Conservation (phyloP, 208 protist genomes). For the Crithidia sp. region DNA sequence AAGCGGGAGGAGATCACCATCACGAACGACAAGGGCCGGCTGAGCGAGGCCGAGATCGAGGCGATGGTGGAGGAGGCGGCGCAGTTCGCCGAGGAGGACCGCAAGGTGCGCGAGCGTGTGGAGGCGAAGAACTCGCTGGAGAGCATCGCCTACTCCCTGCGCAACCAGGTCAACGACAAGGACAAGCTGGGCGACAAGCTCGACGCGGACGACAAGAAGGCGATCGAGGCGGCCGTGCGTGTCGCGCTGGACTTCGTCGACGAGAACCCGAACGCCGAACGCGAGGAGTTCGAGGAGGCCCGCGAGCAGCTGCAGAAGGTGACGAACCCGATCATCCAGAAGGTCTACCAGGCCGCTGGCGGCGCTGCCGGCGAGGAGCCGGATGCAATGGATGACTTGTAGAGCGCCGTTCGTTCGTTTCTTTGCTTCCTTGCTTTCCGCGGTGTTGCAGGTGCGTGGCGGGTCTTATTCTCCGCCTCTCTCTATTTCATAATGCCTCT, state of each 20-base stretch:
- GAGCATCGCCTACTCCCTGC: conserved; percentile 96
- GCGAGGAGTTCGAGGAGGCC: conserved; percentile 93
- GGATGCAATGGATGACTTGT: conserved; percentile 83
- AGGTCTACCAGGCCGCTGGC: conserved; percentile 71
- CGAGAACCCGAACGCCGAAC: conserved; percentile 93
- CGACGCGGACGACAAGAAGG: conserved; percentile 89
- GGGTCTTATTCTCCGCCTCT: not conserved
- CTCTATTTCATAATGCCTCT: not conserved
- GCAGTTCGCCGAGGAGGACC: conserved; percentile 93
- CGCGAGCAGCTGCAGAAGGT: conserved; percentile 93
- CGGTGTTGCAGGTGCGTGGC: not conserved
- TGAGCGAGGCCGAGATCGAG: conserved; percentile 95
- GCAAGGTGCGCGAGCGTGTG: conserved; percentile 77
- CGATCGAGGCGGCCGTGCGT: conserved; percentile 86
- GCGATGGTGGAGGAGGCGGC: conserved; percentile 95
- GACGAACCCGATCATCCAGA: conserved; percentile 96
- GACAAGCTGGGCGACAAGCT: conserved; percentile 94
- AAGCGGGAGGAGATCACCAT: conserved; percentile 97
- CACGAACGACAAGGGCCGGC: conserved; percentile 97
- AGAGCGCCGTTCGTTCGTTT: conserved; percentile 20
- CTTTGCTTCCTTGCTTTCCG: conserved; percentile 1
- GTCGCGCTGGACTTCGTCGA: conserved; percentile 96
- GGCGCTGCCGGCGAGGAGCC: conserved; percentile 36
- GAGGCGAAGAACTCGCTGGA: conserved; percentile 95
- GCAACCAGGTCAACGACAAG: conserved; percentile 94